Evolutionary conservation across 805 yeast species (phyloP).

Genomic region (Yamadazyma scolyti): DNA sequence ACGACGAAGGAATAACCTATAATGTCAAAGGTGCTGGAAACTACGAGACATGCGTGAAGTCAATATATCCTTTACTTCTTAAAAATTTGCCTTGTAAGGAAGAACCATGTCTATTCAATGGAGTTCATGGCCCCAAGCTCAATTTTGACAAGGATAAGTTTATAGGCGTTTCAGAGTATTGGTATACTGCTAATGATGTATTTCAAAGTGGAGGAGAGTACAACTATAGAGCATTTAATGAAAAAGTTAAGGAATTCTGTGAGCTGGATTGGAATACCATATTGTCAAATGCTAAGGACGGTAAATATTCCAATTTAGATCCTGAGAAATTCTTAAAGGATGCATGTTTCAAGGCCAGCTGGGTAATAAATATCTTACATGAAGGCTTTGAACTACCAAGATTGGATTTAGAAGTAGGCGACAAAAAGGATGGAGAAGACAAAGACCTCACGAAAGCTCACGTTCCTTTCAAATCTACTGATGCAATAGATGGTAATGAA

Average conservation of each 20-base stretch:
- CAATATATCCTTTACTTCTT: constrained; percentile 71
- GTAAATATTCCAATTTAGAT: constrained; percentile 55
- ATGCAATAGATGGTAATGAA: constrained; percentile 76
- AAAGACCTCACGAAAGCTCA: constrained; percentile 27
- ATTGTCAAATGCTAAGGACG: constrained; percentile 47
- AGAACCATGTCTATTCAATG: constrained; percentile 89
- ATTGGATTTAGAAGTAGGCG: constrained; percentile 46
- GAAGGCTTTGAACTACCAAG: constrained; percentile 91
- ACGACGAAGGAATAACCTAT: constrained; percentile 44
- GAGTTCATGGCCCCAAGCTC: constrained; percentile 88
- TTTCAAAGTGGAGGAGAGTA: constrained; percentile 88
- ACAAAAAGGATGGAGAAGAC: constrained; percentile 24
- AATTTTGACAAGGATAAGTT: constrained; percentile 78
- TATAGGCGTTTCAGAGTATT: constrained; percentile 92
- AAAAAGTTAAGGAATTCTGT: constrained; percentile 68
- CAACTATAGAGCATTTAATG: constrained; percentile 66
- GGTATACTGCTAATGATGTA: constrained; percentile 95
- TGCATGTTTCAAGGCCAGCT: constrained; percentile 91
- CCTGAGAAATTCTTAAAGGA: constrained; percentile 52
- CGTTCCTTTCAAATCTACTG: constrained; percentile 79
- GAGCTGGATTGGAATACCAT: constrained; percentile 64
- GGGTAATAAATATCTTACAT: constrained; percentile 87
- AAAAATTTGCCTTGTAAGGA: constrained; percentile 81
- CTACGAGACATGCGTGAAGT: constrained; percentile 66
- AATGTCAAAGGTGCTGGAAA: constrained; percentile 73